phyloP scores from a whole-genome alignment of 2,329 filamentous ascomycete species.

The Pyrenochaeta sp. region DNA sequence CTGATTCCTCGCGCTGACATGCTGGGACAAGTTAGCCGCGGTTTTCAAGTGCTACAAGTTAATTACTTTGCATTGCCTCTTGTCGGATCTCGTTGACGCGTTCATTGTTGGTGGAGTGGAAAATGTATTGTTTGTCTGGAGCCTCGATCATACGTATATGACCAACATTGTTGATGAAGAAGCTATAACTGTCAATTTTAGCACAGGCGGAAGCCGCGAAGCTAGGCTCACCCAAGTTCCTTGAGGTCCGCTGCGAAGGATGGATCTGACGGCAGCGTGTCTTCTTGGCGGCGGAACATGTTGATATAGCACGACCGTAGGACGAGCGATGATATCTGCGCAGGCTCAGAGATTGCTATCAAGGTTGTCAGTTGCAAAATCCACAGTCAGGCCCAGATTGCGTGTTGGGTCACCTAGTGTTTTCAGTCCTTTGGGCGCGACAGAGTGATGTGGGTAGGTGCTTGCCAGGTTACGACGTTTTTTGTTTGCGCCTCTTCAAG shows the following conservation, averaged over 20 bases:
- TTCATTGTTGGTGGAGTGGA: constrained; percentile 74
- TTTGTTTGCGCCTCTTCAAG: constrained; percentile 7
- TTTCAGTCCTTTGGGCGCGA: too few relatives aligned
- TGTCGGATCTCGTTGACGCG: constrained; percentile 79
- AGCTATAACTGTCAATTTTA: constrained; percentile 59
- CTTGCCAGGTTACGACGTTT: not conserved
- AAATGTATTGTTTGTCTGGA: constrained; percentile 76
- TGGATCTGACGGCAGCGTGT: constrained; percentile 72
- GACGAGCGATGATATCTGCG: not conserved
- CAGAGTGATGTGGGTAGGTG: too few relatives aligned
- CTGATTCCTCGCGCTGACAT: constrained; percentile 69
- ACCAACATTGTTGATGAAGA: constrained; percentile 79
- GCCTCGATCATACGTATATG: constrained; percentile 76
- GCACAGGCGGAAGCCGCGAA: not conserved
- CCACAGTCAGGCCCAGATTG: too few relatives aligned
- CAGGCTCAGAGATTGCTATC: too few relatives aligned
- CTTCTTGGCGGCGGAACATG: constrained; percentile 80
- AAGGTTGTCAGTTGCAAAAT: too few relatives aligned
- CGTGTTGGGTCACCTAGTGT: not conserved
- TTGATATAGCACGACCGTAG: not conserved
- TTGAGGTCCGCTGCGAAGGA: constrained; percentile 71
- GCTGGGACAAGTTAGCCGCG: constrained; percentile 54
- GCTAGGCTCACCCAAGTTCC: constrained; percentile 71
- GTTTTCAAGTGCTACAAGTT: not conserved
- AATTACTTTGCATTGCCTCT: constrained; percentile 72